phyloP scores from a whole-genome alignment of 805 yeast genomes.

The Trichomonascus vanleenenianus region DNA sequence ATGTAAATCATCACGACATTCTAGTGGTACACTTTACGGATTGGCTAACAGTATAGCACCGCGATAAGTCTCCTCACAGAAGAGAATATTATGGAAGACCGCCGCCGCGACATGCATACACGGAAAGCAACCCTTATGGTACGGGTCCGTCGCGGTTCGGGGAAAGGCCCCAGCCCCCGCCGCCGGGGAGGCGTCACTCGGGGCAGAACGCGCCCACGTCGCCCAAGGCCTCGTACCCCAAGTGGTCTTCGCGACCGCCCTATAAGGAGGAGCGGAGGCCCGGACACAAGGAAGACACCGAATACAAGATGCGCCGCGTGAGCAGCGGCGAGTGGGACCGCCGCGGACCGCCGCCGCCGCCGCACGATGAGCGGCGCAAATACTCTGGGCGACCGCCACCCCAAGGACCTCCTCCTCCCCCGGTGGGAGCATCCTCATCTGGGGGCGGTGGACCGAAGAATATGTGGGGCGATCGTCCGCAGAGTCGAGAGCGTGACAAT shows the following conservation, averaged over 20 bases:
- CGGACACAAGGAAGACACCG: too few species aligned
- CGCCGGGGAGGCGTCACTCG: neutral
- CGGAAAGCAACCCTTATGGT: too few species aligned
- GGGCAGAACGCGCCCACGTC: too few species aligned
- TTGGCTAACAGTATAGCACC: neutral
- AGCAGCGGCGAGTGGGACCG: too few species aligned
- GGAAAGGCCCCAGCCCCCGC: too few species aligned
- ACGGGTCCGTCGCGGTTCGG: too few species aligned
- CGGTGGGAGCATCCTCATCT: neutral
- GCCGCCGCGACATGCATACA: slow-evolving; percentile 1
- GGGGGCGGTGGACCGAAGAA: neutral
- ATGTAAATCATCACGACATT: neutral
- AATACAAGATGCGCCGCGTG: too few species aligned
- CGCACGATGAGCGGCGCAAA: slow-evolving; percentile 1
- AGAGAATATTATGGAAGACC: slow-evolving; percentile 1
- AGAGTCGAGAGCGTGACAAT: neutral
- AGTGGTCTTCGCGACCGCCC: too few species aligned
- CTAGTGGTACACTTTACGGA: neutral
- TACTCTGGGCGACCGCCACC: neutral
- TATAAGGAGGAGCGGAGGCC: too few species aligned
- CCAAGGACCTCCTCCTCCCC: neutral
- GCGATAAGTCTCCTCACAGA: slow-evolving; percentile 8
- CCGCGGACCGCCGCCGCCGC: too few species aligned
- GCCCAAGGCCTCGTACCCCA: too few species aligned
- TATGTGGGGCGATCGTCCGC: neutral